A percentile compares a stretch with the other conserved stretches of the same genome.
These are phyloP conservation scores for Verticillium zaregamsianum DNA, from an alignment of 2,329 filamentous ascomycete genomes.

Conservation along the genomic window DNA sequence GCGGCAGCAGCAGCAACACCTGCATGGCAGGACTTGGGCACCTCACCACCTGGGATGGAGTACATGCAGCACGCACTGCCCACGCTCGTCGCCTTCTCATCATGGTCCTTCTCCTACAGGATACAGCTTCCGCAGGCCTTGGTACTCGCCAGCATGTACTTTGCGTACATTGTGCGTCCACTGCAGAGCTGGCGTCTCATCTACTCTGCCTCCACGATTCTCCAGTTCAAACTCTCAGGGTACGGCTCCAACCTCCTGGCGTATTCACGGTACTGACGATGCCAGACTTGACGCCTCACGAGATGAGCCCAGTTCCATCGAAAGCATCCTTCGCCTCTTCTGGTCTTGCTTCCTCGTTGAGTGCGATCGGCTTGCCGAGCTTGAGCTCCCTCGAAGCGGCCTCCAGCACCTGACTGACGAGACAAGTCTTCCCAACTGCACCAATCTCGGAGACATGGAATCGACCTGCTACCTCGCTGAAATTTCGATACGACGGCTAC, in stretches of 20 bases:
- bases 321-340: conserved; percentile 20
- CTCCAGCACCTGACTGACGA: conserved; percentile 24
- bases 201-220: conserved; percentile 22
- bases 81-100: conserved; percentile 20
- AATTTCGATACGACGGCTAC: conserved; percentile 24
- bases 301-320: conserved; percentile 12
- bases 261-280: not conserved
- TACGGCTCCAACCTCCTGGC: not conserved
- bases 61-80: conserved; percentile 25
- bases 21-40: conserved; percentile 10
- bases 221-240: conserved; percentile 22
- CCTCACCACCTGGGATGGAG: conserved; percentile 22
- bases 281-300: conserved; percentile 9
- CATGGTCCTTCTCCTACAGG: conserved; percentile 23
- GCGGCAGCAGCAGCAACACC: conserved; percentile 16
- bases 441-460: conserved; percentile 18
- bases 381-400: conserved; percentile 26
- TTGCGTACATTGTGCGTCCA: conserved; percentile 26
- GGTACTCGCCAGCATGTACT: conserved; percentile 26
- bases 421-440: conserved; percentile 21
- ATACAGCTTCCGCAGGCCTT: conserved; percentile 22
- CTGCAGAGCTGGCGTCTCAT: conserved; percentile 29
- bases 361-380: conserved; percentile 26
- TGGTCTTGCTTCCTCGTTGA: conserved; percentile 28
- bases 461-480: conserved; percentile 26